Evolutionary conservation across 495 filamentous ascomycete species (phyloP).

Genomic region (Podospora pseudopauciseta): DNA sequence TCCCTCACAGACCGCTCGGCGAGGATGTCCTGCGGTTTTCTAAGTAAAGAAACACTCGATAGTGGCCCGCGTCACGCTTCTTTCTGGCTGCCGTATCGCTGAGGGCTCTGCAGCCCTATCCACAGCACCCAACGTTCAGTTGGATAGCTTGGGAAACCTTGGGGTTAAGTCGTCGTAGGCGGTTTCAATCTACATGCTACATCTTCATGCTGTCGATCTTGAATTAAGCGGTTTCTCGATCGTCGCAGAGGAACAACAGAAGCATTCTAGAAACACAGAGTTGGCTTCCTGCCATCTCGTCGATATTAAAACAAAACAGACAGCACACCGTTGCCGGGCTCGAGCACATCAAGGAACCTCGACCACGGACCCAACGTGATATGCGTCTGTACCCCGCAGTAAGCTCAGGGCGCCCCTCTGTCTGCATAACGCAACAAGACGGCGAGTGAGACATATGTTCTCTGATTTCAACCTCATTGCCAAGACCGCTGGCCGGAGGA

Average conservation of each 20-base stretch:
- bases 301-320: constrained; percentile 16
- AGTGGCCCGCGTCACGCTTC: constrained; percentile 18
- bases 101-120: constrained; percentile 32
- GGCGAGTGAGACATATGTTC: constrained; percentile 13
- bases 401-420: neutral
- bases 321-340: neutral
- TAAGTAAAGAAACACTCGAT: constrained; percentile 35
- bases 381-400: constrained; percentile 21
- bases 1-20: constrained; percentile 15
- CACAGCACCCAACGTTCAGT: constrained; percentile 14
- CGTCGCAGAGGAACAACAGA: constrained; percentile 20
- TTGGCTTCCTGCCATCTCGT: constrained; percentile 14
- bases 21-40: constrained; percentile 25
- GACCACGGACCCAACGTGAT: constrained; percentile 13
- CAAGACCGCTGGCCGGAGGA: neutral
- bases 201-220: constrained; percentile 19
- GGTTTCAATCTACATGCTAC: constrained; percentile 33
- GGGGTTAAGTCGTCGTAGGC: constrained; percentile 17
- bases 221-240: constrained; percentile 12
- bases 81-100: neutral
- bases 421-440: neutral
- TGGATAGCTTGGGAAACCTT: neutral
- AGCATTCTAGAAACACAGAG: constrained; percentile 31
- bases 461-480: neutral
- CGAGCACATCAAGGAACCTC: constrained; percentile 1